Percentiles rank a stretch among this genome's conserved stretches.
These are phyloP conservation scores for Papiliotrema flavescens DNA, from an alignment of 1,284 basidiomycete species.

Conservation along the genomic window DNA sequence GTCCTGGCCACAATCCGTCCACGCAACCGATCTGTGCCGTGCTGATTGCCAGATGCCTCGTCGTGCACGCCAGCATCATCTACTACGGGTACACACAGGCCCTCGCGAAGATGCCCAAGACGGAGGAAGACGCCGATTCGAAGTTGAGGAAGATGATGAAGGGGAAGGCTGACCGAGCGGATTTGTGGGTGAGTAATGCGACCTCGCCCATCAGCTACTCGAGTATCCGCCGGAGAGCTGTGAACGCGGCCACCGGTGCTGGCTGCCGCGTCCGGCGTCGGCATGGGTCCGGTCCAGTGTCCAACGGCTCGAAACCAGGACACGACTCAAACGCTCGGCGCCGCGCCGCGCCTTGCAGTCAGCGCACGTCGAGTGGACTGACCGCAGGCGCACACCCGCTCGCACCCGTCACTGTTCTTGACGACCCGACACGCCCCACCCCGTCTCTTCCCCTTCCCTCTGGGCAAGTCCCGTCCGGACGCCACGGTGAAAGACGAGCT, in stretches of 20 bases:
- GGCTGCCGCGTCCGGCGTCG: too few relatives aligned
- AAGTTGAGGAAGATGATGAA: conserved; percentile 12
- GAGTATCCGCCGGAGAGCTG: too few relatives aligned
- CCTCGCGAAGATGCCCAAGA: conserved; percentile 16
- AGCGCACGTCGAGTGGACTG: too few relatives aligned
- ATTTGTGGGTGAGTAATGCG: conserved; percentile 24
- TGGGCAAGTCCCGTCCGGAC: conserved; percentile 33
- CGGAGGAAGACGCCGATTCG: conserved; percentile 7
- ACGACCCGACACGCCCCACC: conserved; percentile 37
- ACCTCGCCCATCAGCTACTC: too few relatives aligned
- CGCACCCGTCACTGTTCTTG: conserved; percentile 36
- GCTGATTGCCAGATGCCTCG: conserved; percentile 19
- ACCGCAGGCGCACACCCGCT: conserved; percentile 28
- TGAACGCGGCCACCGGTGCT: too few relatives aligned
- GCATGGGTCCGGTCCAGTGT: too few relatives aligned
- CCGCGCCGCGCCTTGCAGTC: too few relatives aligned
- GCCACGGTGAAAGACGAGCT: conserved; percentile 35
- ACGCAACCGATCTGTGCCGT: neutral
- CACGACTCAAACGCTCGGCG: too few relatives aligned
- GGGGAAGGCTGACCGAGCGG: conserved; percentile 13
- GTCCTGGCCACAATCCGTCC: too few relatives aligned
- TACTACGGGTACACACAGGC: conserved; percentile 35
- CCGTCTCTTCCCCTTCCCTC: conserved; percentile 35
- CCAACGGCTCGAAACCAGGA: neutral
- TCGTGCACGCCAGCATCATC: conserved; percentile 24